phyloP scores from a whole-genome alignment of 371 early-diverging fungal species.

The Mortierella sp. region DNA sequence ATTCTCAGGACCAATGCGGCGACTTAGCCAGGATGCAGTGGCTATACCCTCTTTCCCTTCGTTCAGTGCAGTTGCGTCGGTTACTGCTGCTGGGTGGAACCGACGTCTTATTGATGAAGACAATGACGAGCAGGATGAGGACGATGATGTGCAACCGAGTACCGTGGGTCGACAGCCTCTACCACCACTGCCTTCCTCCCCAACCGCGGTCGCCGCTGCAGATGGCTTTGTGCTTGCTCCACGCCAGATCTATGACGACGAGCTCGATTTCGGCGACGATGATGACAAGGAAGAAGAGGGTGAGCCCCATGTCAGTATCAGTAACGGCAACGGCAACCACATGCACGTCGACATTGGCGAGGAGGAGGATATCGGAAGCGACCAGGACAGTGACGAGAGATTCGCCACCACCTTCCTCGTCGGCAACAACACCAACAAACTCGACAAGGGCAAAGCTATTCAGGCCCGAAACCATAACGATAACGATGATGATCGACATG shows the following conservation, averaged over 20 bases:
- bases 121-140: background rate
- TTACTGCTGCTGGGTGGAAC: background rate
- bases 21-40: background rate
- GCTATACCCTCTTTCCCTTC: background rate
- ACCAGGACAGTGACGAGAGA: background rate
- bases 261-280: background rate
- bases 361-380: background rate
- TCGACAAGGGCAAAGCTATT: background rate
- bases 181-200: background rate
- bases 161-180: background rate
- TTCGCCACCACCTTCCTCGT: background rate
- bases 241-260: background rate
- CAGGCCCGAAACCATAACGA: background rate
- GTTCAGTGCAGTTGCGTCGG: background rate
- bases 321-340: background rate
- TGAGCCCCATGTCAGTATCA: background rate
- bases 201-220: background rate
- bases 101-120: background rate
- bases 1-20: background rate
- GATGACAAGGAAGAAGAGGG: background rate
- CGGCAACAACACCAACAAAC: background rate
- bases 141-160: background rate
- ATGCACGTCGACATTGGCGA: background rate
- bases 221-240: background rate
- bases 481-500: constrained; percentile 6